A percentile compares a stretch with the other conserved stretches of the same genome.
phyloP scores from a whole-genome alignment of 2,329 filamentous ascomycete genomes.

The Fusarium sp. region DNA sequence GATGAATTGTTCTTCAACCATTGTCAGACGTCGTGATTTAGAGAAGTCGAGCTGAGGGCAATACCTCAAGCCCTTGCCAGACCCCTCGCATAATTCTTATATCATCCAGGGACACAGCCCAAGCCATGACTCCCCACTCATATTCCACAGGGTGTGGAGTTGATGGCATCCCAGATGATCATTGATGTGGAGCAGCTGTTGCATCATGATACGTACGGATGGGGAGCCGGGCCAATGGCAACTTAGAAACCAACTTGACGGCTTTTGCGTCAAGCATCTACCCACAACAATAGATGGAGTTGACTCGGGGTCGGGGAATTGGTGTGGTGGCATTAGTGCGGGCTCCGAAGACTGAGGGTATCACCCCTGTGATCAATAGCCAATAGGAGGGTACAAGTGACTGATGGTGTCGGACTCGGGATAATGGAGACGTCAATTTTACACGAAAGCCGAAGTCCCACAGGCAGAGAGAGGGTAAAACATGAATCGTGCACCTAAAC shows the following conservation, averaged over 20 bases:
- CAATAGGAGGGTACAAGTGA: background rate
- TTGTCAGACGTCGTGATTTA: background rate
- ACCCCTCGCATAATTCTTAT: background rate
- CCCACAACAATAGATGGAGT: background rate
- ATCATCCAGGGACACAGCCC: background rate
- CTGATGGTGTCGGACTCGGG: background rate
- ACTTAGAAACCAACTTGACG: background rate
- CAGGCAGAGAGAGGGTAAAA: background rate
- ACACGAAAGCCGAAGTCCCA: background rate
- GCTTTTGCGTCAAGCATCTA: no score
- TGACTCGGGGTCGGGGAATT: background rate
- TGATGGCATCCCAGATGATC: background rate
- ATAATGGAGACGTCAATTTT: background rate
- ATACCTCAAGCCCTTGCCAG: background rate
- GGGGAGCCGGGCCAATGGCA: background rate
- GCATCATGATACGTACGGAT: background rate
- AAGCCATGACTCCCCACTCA: background rate
- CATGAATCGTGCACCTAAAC: background rate
- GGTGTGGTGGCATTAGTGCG: background rate
- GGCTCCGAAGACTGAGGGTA: background rate
- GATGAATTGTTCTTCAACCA: slow-evolving; percentile 26
- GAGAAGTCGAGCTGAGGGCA: background rate
- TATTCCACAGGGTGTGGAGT: background rate
- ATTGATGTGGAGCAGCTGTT: background rate
- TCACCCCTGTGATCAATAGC: background rate